A percentile compares a stretch with the other conserved stretches of the same genome.
phyloP scores from a whole-genome alignment of 78 protist genomes.

The slime mould (Dictyostelium discoideum) region dicty_2.7 NC_007088.5:8380001-8380500 shows the following conservation, averaged over 20 bases:
- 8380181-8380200: constrained; percentile 61
- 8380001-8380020: constrained; percentile 85
- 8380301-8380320: constrained; percentile 25
- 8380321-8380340: constrained; percentile 79
- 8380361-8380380: constrained; percentile 87
- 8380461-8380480: constrained; percentile 82
- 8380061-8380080: constrained; percentile 87
- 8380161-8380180: constrained; percentile 44
- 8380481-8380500: constrained; percentile 84
- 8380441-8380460: constrained; percentile 88
- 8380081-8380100: constrained; percentile 75
- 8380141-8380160: constrained; percentile 73
- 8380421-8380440: constrained; percentile 84
- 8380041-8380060: constrained; percentile 64
- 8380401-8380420: constrained; percentile 84
- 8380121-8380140: constrained; percentile 63
- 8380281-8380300: constrained; percentile 85
- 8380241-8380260: constrained; percentile 94
- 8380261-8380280: constrained; percentile 94
- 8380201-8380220: constrained; percentile 83
- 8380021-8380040: constrained; percentile 48
- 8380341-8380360: constrained; percentile 88
- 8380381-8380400: constrained; percentile 14
- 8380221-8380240: constrained; percentile 91
- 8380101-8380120: constrained; percentile 67